A percentile compares a stretch with the other conserved stretches of the same genome.
phyloP scores from a whole-genome alignment of 2,329 filamentous ascomycete species.

The Aspergillus caelatus region DNA sequence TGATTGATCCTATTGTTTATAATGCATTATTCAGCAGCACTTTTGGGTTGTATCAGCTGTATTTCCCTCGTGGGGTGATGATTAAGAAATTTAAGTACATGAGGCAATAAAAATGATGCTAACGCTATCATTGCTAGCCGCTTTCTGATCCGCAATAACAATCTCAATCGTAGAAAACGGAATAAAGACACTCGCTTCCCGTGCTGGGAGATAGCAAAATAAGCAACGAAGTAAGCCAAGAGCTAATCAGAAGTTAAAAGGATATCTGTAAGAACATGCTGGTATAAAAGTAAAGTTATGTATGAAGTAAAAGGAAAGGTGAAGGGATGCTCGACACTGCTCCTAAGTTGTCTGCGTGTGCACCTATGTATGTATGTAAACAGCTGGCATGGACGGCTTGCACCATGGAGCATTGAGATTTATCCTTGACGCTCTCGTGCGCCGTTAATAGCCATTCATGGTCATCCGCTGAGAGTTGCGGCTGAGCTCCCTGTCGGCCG shows the following conservation, averaged over 20 bases:
- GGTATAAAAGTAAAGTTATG: constrained; percentile 34
- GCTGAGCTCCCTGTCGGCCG: constrained; percentile 94
- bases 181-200: constrained; percentile 26
- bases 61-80: constrained; percentile 30
- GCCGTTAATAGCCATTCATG: constrained; percentile 91
- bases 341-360: constrained; percentile 16
- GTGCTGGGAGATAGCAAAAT: constrained; percentile 21
- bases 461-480: constrained; percentile 95
- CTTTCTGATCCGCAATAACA: constrained; percentile 30
- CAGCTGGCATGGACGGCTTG: constrained; percentile 21
- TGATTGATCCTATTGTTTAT: constrained; percentile 4
- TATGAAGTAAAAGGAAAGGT: constrained; percentile 17
- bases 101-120: constrained; percentile 29
- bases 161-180: constrained; percentile 27
- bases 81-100: constrained; percentile 42
- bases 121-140: constrained; percentile 32
- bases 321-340: constrained; percentile 19
- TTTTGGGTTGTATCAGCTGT: constrained; percentile 15
- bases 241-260: constrained; percentile 33
- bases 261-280: constrained; percentile 44
- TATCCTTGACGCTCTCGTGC: constrained; percentile 13
- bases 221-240: constrained; percentile 25
- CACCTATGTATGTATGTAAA: constrained; percentile 19
- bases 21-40: background rate
- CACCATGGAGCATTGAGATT: constrained; percentile 22